phyloP scores from a whole-genome alignment of 202 grass and related monocot species.

The Saccharum hybrid region DNA sequence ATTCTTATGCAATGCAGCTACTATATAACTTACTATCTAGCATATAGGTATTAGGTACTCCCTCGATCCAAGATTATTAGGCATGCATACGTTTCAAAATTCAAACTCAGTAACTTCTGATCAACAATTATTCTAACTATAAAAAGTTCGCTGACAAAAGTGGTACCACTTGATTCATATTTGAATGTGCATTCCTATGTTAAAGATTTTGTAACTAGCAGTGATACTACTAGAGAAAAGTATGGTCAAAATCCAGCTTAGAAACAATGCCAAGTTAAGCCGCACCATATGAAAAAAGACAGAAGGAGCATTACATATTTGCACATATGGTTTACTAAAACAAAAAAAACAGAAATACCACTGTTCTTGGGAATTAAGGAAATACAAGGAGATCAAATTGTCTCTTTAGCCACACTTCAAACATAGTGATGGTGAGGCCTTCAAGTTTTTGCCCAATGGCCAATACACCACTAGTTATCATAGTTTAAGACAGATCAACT shows the following conservation, averaged over 20 bases:
- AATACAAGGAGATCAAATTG: constrained; percentile 25
- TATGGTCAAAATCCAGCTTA: neutral
- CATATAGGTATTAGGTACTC: neutral
- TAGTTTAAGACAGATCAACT: constrained; percentile 9
- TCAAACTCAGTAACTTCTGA: neutral
- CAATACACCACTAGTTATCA: neutral
- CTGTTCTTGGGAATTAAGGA: constrained; percentile 1
- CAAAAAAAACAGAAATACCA: neutral
- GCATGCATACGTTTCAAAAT: constrained; percentile 5
- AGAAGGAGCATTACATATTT: constrained; percentile 4
- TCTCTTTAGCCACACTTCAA: constrained; percentile 16
- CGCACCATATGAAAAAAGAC: neutral
- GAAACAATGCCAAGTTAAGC: neutral
- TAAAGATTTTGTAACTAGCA: neutral
- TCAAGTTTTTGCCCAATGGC: neutral
- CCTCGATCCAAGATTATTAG: neutral
- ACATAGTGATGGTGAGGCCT: constrained; percentile 17
- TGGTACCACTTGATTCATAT: neutral
- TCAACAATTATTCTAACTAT: neutral
- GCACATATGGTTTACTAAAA: constrained; percentile 4
- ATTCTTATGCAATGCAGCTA: constrained; percentile 23
- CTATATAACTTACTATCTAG: constrained; percentile 15
- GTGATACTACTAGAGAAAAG: neutral
- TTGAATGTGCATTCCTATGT: neutral
- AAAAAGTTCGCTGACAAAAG: neutral